Conservation (phyloP, 371 early-diverging fungal species). For the Smittium mucronatum region DNA sequence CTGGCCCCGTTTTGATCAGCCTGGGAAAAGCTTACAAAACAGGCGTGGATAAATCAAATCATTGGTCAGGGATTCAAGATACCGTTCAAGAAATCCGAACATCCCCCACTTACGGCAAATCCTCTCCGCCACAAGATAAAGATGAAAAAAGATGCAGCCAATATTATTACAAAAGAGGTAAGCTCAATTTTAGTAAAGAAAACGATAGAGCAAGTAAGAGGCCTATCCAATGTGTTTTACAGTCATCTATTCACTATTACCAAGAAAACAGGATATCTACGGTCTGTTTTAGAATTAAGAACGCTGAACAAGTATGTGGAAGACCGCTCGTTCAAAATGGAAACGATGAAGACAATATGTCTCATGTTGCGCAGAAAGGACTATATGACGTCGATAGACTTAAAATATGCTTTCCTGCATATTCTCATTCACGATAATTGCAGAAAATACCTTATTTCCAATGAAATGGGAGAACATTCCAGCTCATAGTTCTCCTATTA, state of each 20-base stretch:
- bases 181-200: too few relatives aligned
- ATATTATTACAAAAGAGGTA: too few relatives aligned
- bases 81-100: neutral
- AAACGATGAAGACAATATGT: conserved; percentile 24
- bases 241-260: too few relatives aligned
- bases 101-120: too few relatives aligned
- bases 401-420: conserved; percentile 30
- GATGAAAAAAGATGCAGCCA: too few relatives aligned
- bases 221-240: too few relatives aligned
- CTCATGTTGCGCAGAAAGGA: conserved; percentile 21
- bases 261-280: conserved; percentile 9
- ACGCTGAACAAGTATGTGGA: conserved; percentile 26
- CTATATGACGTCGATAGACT: conserved; percentile 23
- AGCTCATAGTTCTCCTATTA: conserved; percentile 33
- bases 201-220: too few relatives aligned
- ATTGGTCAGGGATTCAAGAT: neutral
- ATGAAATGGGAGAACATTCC: conserved; percentile 34
- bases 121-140: too few relatives aligned
- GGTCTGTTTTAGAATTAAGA: conserved; percentile 26
- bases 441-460: conserved; percentile 31
- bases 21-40: neutral
- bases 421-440: conserved; percentile 24
- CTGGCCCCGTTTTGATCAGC: neutral
- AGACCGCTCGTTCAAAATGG: conserved; percentile 16
- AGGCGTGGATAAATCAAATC: too few relatives aligned